Evolutionary conservation across 371 early-diverging fungal species (phyloP).

Genomic region (Syncephalastrum sp.): DNA sequence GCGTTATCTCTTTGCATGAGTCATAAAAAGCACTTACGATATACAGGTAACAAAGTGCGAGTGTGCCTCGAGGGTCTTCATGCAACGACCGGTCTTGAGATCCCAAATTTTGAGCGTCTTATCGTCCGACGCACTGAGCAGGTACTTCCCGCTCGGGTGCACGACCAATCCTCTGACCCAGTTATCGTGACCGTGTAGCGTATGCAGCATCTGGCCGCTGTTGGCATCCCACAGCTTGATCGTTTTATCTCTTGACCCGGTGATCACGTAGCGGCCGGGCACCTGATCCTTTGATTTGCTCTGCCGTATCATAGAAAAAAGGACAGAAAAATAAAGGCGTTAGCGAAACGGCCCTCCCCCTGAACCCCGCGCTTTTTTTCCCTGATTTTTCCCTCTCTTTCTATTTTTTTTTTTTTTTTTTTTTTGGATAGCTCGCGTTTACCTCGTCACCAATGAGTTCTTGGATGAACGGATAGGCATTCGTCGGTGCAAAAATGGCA

Average conservation of each 20-base stretch:
- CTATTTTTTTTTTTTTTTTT: constrained; percentile 2
- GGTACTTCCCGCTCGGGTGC: constrained; percentile 77
- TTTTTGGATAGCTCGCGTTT: constrained; percentile 3
- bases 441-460: constrained; percentile 71
- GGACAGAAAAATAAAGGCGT: background rate
- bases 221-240: constrained; percentile 82
- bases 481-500: constrained; percentile 77
- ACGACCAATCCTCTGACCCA: constrained; percentile 89
- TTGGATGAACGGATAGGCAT: constrained; percentile 62
- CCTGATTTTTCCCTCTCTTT: background rate
- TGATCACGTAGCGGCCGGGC: constrained; percentile 73
- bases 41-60: constrained; percentile 90
- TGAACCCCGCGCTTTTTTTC: too few relatives aligned
- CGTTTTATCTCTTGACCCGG: constrained; percentile 89
- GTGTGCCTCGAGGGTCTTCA: constrained; percentile 82
- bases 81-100: constrained; percentile 76
- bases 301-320: constrained; percentile 11
- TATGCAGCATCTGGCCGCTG: constrained; percentile 67
- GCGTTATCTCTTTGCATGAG: background rate
- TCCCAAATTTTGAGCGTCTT: constrained; percentile 90
- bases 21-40: constrained; percentile 39
- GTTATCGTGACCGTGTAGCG: constrained; percentile 82
- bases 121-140: constrained; percentile 85
- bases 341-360: too few relatives aligned
- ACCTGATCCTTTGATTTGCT: constrained; percentile 45